These are phyloP conservation scores for Suhomyces bolitotheri DNA, from an alignment of 1,139 yeast genomes.

Conservation along the genomic window DNA sequence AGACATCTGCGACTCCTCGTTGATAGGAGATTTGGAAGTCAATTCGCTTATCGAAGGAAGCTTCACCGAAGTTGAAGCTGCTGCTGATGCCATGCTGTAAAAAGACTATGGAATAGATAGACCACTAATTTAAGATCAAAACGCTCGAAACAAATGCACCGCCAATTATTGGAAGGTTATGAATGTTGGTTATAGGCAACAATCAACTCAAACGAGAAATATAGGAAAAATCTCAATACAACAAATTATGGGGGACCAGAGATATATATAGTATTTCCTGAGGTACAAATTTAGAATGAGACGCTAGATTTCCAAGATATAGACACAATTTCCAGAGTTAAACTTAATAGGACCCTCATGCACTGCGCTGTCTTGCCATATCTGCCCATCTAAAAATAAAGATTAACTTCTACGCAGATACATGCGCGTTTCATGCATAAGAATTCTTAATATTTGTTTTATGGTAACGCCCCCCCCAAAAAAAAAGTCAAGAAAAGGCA, in stretches of 20 bases:
- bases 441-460: constrained; percentile 5
- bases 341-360: constrained; percentile 14
- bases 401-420: constrained; percentile 12
- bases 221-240: too few species aligned
- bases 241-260: constrained; percentile 1
- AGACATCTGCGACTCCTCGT: constrained; percentile 14
- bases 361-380: constrained; percentile 7
- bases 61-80: constrained; percentile 17
- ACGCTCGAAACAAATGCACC: too few species aligned
- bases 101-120: not conserved
- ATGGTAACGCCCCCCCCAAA: too few species aligned
- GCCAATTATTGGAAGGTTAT: too few species aligned
- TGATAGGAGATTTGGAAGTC: constrained; percentile 24
- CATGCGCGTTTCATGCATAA: constrained; percentile 13
- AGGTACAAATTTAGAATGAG: constrained; percentile 9
- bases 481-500: too few species aligned
- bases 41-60: constrained; percentile 41
- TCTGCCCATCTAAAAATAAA: constrained; percentile 10
- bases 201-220: too few species aligned
- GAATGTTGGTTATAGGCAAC: too few species aligned
- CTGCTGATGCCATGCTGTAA: constrained; percentile 6
- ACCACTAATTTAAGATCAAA: not conserved
- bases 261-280: constrained; percentile 10
- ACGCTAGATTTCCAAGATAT: constrained; percentile 10
- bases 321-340: constrained; percentile 10